Evolutionary conservation across 441 rosid species (phyloP), one percentile per base, ranked within the genome.

Genomic region (Biscutella laevigata): DNA sequence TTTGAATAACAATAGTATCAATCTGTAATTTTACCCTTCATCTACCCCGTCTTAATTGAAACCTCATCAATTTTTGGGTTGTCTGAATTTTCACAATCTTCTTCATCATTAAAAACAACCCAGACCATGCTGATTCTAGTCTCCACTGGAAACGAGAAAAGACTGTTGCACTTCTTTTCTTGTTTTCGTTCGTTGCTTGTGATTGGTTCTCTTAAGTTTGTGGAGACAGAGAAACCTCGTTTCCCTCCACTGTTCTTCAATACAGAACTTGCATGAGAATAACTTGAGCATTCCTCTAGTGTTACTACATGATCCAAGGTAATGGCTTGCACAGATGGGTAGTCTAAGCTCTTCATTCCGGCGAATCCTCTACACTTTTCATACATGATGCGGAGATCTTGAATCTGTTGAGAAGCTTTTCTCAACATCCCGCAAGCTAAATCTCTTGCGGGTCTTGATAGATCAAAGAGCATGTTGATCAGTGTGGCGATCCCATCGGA

Each of bases 51-150:
- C n/a, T n/a, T n/a, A n/a, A n/a, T n/a, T n/a, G n/a, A n/a, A n/a
- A n/a, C n/a, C n/a, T n/a, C n/a, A n/a, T n/a, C n/a, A n/a, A n/a
- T n/a, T n/a, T n/a, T 12, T 12, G 19, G 8, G 0, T 53, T 47
- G 6, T 47, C 33, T 15, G 28, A 42, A 42, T 37, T 47, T 40
- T 37, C 48, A 27, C 40, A 2, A 34, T 70, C 73, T 56, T 78
- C 82, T n/a, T n/a, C n/a, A 39, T 75, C 76, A 50, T 86, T 86
- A 33, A 83, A 86, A 59, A 71, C 72, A 43, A 86, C 90, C 90
- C 95, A 83, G 1, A 78, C 76, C 77, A 69, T 78, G 66, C 83
- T 86, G 69, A 86, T 77, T 68, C 70, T 86, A 15, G 95, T 86
- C 74, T 83, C 86, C 41, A 77, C 38, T 8, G 68, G 71, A 47